Conservation (phyloP, 371 early-diverging fungal genomes). For the Blyttiomyces sp. region DNA sequence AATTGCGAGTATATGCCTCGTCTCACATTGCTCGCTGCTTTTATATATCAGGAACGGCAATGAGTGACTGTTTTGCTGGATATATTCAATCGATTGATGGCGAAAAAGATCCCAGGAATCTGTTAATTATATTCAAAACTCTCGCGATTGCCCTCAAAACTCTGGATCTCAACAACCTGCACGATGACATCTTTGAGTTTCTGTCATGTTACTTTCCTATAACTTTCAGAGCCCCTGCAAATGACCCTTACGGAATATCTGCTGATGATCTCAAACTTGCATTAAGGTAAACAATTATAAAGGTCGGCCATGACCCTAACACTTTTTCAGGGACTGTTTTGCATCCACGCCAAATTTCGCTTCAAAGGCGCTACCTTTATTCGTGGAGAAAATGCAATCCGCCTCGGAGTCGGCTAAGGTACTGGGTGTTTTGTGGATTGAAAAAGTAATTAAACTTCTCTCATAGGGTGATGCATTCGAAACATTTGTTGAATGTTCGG, state of each 20-base stretch:
- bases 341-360: constrained; percentile 73
- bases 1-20: constrained; percentile 72
- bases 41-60: constrained; percentile 44
- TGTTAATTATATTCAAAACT: constrained; percentile 79
- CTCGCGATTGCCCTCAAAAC: constrained; percentile 58
- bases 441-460: constrained; percentile 14
- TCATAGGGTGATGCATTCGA: constrained; percentile 81
- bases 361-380: constrained; percentile 76
- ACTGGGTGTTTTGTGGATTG: too few relatives aligned
- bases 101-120: constrained; percentile 95
- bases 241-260: constrained; percentile 90
- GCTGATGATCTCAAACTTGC: constrained; percentile 82
- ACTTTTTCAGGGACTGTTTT: constrained; percentile 60
- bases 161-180: constrained; percentile 72
- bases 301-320: too few relatives aligned
- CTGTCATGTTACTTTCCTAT: constrained; percentile 98
- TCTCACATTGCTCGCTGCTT: constrained; percentile 33
- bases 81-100: too few relatives aligned
- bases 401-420: constrained; percentile 86
- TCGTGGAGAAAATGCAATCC: constrained; percentile 88
- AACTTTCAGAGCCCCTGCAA: constrained; percentile 92
- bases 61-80: constrained; percentile 84
- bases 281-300: constrained; percentile 48
- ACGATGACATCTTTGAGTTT: constrained; percentile 89
- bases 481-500: constrained; percentile 68